Conservation (phyloP, 345 rosid species). For the Rhodamnia argentea region DNA sequence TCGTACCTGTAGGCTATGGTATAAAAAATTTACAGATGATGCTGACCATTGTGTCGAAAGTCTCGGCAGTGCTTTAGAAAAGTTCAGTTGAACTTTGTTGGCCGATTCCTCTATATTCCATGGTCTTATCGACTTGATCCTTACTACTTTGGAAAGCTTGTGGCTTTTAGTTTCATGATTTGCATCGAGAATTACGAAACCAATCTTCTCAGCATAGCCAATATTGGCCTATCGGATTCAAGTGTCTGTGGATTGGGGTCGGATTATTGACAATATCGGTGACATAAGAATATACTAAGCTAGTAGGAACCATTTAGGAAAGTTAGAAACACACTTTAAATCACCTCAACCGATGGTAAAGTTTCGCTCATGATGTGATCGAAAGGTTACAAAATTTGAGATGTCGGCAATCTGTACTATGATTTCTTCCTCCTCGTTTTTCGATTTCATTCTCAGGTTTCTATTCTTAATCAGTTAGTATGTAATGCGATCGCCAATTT, state of each 20-base stretch:
- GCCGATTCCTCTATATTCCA: neutral
- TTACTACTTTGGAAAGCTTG: neutral
- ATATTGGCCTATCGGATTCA: neutral
- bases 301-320: neutral
- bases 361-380: neutral
- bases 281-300: neutral
- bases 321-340: neutral
- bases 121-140: neutral
- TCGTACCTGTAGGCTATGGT: slow-evolving; percentile 34
- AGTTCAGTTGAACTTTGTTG: neutral
- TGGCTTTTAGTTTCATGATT: neutral
- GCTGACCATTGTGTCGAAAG: slow-evolving; percentile 16
- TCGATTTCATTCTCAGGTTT: neutral
- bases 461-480: neutral
- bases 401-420: neutral
- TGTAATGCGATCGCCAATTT: neutral
- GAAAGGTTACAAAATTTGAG: neutral
- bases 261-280: neutral
- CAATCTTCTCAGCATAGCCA: neutral
- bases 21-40: slow-evolving; percentile 39
- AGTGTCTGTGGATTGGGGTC: neutral
- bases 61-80: neutral
- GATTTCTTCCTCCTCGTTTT: neutral
- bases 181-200: neutral
- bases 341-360: neutral